Evolutionary conservation across 2,329 filamentous ascomycete species (phyloP), one percentile per base, ranked within the genome.

Genomic region (Macroventuria anomochaeta): DNA sequence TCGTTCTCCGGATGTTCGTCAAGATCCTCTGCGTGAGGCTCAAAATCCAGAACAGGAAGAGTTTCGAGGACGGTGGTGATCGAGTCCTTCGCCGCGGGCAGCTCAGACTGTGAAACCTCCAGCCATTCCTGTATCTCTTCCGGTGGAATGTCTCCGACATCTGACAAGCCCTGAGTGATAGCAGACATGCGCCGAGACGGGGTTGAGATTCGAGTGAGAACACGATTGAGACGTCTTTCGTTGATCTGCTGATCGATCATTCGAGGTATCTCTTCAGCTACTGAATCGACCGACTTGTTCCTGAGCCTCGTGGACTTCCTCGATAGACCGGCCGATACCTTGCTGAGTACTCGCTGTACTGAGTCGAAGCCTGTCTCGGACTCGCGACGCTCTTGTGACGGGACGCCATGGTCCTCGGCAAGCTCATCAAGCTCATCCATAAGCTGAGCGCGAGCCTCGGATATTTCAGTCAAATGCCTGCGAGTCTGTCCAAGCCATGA

Each of bases 391-490:
- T 59, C 53, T 26, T 69, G 66, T 4, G 21, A 17, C 5, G 28
- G 23, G 10, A 67, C 50, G 41, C 60, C 61, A 12, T 68, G 60
- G 31, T 70, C 63, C 52, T 68, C 62, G 6, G 65, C 64, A 26
- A 71, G 68, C 10, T 62, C 57, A 31, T 76, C 69, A n/a, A 70
- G 48, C 33, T 69, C 61, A 31, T 64, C 57, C 54, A 66, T 64
- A 6, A 67, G 36, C 33, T 63, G 64, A 11, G 57, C 59, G 8
- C 58, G 57, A 26, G 59, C 53, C 37, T 68, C 63, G 1, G 62
- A 61, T 6, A 70, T 58, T 28, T 65, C 55, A 1, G 47, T 64
- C 34, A 65, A 47, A 40, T 64, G 55, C 32, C 46, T 57, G 13
- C 59, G 59, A 43, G 61, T 66, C 18, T 62, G 55, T 18, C 62